A percentile compares a stretch with the other conserved stretches of the same genome.
Conservation (phyloP, 495 filamentous ascomycete species). For the Hypomontagnella monticulosa region DNA sequence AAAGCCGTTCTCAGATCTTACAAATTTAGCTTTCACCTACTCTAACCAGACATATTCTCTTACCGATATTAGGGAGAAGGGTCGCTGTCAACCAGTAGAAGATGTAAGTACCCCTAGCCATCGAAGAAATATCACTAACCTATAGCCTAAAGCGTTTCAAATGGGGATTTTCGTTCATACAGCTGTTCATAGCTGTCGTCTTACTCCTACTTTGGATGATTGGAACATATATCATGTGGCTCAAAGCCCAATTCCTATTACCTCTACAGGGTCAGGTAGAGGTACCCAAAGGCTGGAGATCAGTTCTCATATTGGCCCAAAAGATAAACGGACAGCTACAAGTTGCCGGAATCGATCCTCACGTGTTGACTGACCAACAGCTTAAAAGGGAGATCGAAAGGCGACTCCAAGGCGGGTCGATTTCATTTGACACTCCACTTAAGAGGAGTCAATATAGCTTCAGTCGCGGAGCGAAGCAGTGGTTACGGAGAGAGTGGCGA, state of each 20-base stretch:
- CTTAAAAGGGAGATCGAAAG: constrained; percentile 22
- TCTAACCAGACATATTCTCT: constrained; percentile 26
- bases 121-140: not conserved
- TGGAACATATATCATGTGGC: constrained; percentile 24
- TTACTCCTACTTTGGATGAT: constrained; percentile 22
- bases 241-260: constrained; percentile 22
- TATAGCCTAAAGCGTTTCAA: constrained; percentile 1
- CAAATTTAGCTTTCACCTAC: constrained; percentile 11
- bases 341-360: constrained; percentile 14
- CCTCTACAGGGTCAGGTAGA: constrained; percentile 14
- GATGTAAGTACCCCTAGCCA: constrained; percentile 7
- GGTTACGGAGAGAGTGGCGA: constrained; percentile 3
- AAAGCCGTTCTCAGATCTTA: not conserved
- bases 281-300: constrained; percentile 21
- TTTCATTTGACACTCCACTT: constrained; percentile 21
- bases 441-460: constrained; percentile 7
- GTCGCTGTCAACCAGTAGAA: constrained; percentile 23
- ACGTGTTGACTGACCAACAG: constrained; percentile 23
- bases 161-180: constrained; percentile 37
- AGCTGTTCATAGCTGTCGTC: constrained; percentile 4
- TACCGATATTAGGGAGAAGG: constrained; percentile 3
- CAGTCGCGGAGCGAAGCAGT: not conserved
- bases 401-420: constrained; percentile 23
- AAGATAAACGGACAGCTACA: constrained; percentile 20
- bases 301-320: constrained; percentile 29